Evolutionary conservation across 2,329 filamentous ascomycete genomes (phyloP), one percentile per base, ranked within the genome.

Genomic region (Chaetomium sp.): DNA sequence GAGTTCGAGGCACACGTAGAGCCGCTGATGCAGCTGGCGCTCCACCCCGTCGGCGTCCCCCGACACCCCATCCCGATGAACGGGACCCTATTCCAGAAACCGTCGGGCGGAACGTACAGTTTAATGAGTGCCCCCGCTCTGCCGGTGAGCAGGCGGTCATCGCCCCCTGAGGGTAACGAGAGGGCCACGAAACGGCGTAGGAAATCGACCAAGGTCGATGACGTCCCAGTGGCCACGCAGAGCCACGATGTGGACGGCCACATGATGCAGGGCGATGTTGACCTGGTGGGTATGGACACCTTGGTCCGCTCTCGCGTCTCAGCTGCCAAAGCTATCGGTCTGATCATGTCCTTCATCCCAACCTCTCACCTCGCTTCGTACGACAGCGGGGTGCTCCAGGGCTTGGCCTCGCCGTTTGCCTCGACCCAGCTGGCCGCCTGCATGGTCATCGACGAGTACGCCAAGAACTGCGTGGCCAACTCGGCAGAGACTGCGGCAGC

Each of bases 181-280:
- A 80, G 88, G 58, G 78, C 84, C 11, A 76, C 85, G 2, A 89
- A 94, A 71, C 85, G 89, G 61, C 82, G 91, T 37, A 85, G 91
- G 58, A 95, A 91, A 70, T 88, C 88, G 0, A 85, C 88, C n/a
- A 95, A 95, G 74, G 74, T 81, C 19, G 89, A 94, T 53, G 87
- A 91, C 34, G 72, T 79, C 7, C 74, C 80, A 1, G 74, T 81
- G 1, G 73, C 80, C 4, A 80, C 75, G n/a, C 76, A 87, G n/a
- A 82, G 87, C 1, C 94, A 99, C 71, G 96, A 99, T 69, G 90
- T 99, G 14, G 94, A 99, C 69, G 94, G 91, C 8, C 91, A 95
- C 63, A 96, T 99, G 87, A 91, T 99, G 76, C 89, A 92, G 68
- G 94, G 95, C 51, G 95, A 99, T 66, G 86, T 97, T 47, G 95